phyloP scores from a whole-genome alignment of 2,329 filamentous ascomycete species.

The Microsporum audouinii region DNA sequence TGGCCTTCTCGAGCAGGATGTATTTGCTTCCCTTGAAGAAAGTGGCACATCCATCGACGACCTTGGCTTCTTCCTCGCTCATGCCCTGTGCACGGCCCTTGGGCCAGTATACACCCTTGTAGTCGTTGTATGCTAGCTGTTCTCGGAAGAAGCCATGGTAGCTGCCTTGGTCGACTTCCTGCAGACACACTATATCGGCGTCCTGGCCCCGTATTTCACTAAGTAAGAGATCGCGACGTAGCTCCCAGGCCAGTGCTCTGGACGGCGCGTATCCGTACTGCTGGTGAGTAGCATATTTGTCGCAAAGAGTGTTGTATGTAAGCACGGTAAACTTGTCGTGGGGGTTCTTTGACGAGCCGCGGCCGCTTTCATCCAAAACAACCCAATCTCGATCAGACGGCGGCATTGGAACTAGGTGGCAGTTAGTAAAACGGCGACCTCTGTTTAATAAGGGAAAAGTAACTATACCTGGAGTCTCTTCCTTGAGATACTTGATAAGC shows the following conservation, averaged over 20 bases:
- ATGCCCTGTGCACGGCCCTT: conserved; percentile 85
- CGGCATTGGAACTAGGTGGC: conserved; percentile 56
- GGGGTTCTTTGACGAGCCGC: conserved; percentile 38
- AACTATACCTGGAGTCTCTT: conserved; percentile 68
- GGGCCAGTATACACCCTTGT: conserved; percentile 88
- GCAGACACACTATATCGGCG: conserved; percentile 82
- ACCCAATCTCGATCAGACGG: conserved; percentile 68
- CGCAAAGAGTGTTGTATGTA: conserved; percentile 92
- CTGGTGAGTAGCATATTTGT: conserved; percentile 74
- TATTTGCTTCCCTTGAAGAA: conserved; percentile 96
- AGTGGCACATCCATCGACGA: conserved; percentile 91
- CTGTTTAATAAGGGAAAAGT: not conserved
- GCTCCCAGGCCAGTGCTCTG: conserved; percentile 73
- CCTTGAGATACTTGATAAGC: conserved; percentile 69
- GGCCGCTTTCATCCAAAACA: conserved; percentile 49
- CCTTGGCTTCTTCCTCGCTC: conserved; percentile 73
- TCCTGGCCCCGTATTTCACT: conserved; percentile 68
- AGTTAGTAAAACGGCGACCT: conserved; percentile 1
- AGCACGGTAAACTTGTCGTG: conserved; percentile 67
- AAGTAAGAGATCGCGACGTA: conserved; percentile 69
- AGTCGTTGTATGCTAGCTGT: conserved; percentile 74
- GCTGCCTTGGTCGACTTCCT: conserved; percentile 85
- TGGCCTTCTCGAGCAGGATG: conserved; percentile 82
- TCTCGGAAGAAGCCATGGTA: conserved; percentile 86
- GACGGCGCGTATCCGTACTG: conserved; percentile 87